Percentiles rank a stretch among this genome's conserved stretches.
These are phyloP conservation scores for Elongisporangium anandrum DNA, from an alignment of 352 stramenopile species.

Conservation along the genomic window DNA sequence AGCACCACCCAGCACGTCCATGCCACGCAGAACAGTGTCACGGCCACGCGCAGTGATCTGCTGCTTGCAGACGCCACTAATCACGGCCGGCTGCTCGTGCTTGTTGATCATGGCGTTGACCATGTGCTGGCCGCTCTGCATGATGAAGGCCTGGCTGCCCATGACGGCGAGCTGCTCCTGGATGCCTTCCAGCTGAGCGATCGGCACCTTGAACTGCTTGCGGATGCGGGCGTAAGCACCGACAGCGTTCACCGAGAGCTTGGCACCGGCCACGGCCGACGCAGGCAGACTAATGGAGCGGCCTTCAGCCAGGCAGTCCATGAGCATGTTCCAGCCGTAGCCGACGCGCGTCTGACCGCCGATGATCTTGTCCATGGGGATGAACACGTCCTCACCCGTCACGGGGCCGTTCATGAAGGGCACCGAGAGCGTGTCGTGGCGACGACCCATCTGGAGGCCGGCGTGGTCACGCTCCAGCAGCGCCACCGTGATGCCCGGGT, in stretches of 20 bases:
- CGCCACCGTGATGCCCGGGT: constrained; percentile 95
- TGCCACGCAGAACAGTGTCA: constrained; percentile 94
- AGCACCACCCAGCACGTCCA: constrained; percentile 96
- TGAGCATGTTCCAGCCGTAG: constrained; percentile 99
- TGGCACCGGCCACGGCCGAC: constrained; percentile 90
- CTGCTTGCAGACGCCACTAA: constrained; percentile 99
- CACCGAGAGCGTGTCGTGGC: constrained; percentile 94
- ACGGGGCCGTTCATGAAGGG: constrained; percentile 99
- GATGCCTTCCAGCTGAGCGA: constrained; percentile 97
- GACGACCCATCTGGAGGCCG: constrained; percentile 92
- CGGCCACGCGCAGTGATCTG: constrained; percentile 96
- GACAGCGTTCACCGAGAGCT: constrained; percentile 90
- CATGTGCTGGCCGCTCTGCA: constrained; percentile 94
- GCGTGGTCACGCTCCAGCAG: constrained; percentile 94
- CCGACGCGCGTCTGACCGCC: constrained; percentile 94
- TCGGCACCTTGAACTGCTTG: constrained; percentile 98
- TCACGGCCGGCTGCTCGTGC: constrained; percentile 97
- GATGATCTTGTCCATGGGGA: constrained; percentile 97
- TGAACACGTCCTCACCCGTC: constrained; percentile 96
- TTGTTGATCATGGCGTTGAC: constrained; percentile 99
- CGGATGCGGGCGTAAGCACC: constrained; percentile 95
- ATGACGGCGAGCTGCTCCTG: constrained; percentile 95
- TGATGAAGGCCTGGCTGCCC: constrained; percentile 92
- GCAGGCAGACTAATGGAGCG: constrained; percentile 96
- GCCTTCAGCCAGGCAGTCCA: constrained; percentile 97